Evolutionary conservation across 352 stramenopile genomes (phyloP), one percentile per base, ranked within the genome.

Genomic region (Phytophthora uliginosa): DNA sequence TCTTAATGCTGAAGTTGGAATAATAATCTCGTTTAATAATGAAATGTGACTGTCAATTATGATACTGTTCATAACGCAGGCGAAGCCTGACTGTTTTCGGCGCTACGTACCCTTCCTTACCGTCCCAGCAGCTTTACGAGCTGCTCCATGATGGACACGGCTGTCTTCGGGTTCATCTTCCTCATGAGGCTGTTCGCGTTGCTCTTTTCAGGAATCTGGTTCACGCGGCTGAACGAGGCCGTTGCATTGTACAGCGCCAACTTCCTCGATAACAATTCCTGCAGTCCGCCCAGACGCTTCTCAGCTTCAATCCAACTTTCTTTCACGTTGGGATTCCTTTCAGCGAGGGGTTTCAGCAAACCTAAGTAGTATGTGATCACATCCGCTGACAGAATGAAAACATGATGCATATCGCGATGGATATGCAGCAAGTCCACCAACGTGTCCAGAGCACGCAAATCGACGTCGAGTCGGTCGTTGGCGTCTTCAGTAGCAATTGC

Each of bases 391-490:
- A 95, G 77, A 42, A 87, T 73, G 58, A 97, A 97, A 20, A 98
- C 77, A 26, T 88, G 78, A 38, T 91, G 81, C 88, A 96, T 96
- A 60, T 97, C 92, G 48, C 92, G 91, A 71, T 99, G 98, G 64
- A 98, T 97, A 75, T 99, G 97, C 63, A 99, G 75, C 52, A 99
- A 72, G 67, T 99, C 96, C 13, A 99, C 85, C 15, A 99, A 86
- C 47, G 94, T 85, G 64, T 98, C 90, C 17, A 97, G 84, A 31
- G 85, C 84, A 8, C 82, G 78, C 33, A 89, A 60, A 63, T 95
- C 85, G 26, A 92, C 85, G 7, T 82, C 71, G 1, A 79, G 55
- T 26, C 71, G 63, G 20, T 77, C 69, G 33, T 88, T 62, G 31
- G 78, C 66, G n/a, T 92, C 81, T 36, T 87, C 63, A 28, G 15